Conservation (phyloP, 306 rosid species). For the Trifolium dubium region DNA sequence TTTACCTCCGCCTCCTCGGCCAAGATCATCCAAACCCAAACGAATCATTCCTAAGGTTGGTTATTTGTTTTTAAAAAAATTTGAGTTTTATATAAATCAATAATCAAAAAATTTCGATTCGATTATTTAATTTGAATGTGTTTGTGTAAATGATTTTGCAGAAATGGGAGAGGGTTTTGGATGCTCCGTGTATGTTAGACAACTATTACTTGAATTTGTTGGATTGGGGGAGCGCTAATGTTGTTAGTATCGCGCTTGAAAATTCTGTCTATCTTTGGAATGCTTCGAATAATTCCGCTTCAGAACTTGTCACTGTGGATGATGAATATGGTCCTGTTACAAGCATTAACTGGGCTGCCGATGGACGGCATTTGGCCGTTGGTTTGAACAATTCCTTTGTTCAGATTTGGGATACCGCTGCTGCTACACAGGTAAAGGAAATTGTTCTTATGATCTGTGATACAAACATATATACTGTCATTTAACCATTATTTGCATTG, state of each 20-base stretch:
- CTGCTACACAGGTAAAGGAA: conserved; percentile 49
- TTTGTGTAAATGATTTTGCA: conserved; percentile 26
- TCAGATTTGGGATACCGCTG: conserved; percentile 72
- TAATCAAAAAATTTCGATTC: background rate
- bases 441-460: no score
- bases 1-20: conserved; percentile 38
- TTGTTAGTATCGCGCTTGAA: conserved; percentile 65
- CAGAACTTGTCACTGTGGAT: conserved; percentile 64
- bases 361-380: conserved; percentile 74
- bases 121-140: background rate
- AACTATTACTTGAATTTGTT: conserved; percentile 70
- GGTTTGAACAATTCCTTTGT: conserved; percentile 75
- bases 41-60: conserved; percentile 66
- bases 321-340: conserved; percentile 71
- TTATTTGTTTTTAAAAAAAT: no score
- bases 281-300: conserved; percentile 58
- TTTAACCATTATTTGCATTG: no score
- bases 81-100: no score
- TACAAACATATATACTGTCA: no score
- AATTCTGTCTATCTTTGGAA: conserved; percentile 68
- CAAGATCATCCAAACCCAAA: conserved; percentile 50
- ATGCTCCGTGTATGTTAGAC: conserved; percentile 71
- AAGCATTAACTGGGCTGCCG: conserved; percentile 75
- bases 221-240: conserved; percentile 73
- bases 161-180: conserved; percentile 71